Conservation (phyloP, 2,329 filamentous ascomycete genomes). For the Stagonosporopsis tanaceti region DNA sequence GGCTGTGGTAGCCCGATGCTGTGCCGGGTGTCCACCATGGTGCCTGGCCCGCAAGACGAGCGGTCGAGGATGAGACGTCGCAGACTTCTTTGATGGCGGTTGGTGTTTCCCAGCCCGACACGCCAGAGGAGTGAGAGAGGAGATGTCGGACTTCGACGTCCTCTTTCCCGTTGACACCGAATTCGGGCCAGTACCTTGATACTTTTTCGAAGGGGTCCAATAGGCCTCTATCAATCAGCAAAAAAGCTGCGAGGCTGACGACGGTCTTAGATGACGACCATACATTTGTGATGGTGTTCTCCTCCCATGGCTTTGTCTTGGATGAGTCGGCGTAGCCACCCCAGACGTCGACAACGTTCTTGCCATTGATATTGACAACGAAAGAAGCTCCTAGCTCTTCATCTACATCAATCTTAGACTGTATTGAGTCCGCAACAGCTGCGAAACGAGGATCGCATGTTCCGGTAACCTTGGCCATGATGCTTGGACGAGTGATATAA, state of each 20-base stretch:
- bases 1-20: conserved; percentile 25
- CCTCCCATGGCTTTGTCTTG: conserved; percentile 20
- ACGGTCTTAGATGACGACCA: conserved; percentile 30
- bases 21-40: conserved; percentile 31
- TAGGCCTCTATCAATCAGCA: conserved; percentile 25
- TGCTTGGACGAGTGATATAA: neutral
- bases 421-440: conserved; percentile 17
- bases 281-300: conserved; percentile 28
- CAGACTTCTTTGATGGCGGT: conserved; percentile 17
- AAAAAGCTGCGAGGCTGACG: conserved; percentile 20
- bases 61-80: conserved; percentile 16
- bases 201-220: conserved; percentile 28
- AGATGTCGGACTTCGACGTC: conserved; percentile 26
- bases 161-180: conserved; percentile 26
- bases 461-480: conserved; percentile 26
- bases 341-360: conserved; percentile 31
- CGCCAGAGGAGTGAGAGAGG: conserved; percentile 24
- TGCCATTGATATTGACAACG: conserved; percentile 27
- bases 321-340: conserved; percentile 25
- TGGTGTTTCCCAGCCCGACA: conserved; percentile 22
- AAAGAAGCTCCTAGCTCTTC: conserved; percentile 29
- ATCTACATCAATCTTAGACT: conserved; percentile 21
- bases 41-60: conserved; percentile 20
- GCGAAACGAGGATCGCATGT: conserved; percentile 25
- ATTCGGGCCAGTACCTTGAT: conserved; percentile 33